Evolutionary conservation across 768 basidiomycete species (phyloP), one percentile per base, ranked within the genome.

Genomic region (Termitomyces sp.): DNA sequence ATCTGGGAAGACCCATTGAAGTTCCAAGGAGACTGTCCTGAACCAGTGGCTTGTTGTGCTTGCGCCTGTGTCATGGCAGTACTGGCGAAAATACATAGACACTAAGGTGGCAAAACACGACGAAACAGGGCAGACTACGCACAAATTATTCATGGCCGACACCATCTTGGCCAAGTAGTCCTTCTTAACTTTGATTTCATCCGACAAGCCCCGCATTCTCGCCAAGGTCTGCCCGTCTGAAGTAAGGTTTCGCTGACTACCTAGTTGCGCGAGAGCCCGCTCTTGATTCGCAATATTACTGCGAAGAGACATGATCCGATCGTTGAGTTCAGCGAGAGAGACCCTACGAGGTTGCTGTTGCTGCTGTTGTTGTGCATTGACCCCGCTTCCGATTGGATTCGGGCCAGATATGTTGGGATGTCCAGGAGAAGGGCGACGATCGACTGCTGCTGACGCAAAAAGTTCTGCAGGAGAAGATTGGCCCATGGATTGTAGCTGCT

Each of bases 401-500:
- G 65, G 48, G 2, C 66, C 66, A 58, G 67, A 70, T 44, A 54
- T 63, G 43, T 64, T 67, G 17, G 69, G 62, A 67, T 76, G 73
- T n/a, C 75, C 72, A 17, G 79, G 84, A 30, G 80, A 80, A 5
- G 78, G 73, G 10, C 77, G 80, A 37, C 78, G 76, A 63, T 83
- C 72, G 28, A 71, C n/a, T 15, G 38, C 74, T 26, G 71, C 72
- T n/a, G 79, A 70, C 8, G 80, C 68, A 21, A 76, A 63, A 64
- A 84, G 83, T 62, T 80, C 74, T 54, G 83, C 82, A 21, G 69
- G 60, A 9, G 72, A 62, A 21, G 72, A 60, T 57, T 76, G 79
- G 55, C 71, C 76, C 59, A 75, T 67, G 38, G 75, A 56, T 60
- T 63, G 50, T 10, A 70, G 63, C 57, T 66, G 51, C 38, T 62